phyloP scores from a whole-genome alignment of 306 rosid genomes.

The Citrullus colocynthis region DNA sequence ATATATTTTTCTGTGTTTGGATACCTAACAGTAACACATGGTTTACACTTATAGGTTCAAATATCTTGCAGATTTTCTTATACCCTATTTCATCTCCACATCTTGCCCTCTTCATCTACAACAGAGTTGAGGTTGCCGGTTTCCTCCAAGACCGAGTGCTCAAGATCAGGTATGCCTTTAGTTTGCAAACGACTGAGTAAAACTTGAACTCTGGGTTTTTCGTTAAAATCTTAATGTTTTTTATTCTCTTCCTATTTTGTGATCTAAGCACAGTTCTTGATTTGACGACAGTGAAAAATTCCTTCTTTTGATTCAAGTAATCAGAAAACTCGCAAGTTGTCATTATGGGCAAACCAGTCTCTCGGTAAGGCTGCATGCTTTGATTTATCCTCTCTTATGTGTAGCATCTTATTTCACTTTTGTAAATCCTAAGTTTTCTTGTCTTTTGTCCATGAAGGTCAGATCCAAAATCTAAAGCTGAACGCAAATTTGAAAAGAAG shows the following conservation, averaged over 20 bases:
- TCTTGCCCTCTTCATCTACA: no score
- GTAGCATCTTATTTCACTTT: neutral
- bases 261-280: neutral
- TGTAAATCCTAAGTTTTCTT: neutral
- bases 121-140: no score
- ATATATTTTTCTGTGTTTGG: neutral
- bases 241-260: neutral
- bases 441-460: neutral
- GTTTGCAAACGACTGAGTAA: neutral
- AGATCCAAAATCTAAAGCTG: neutral
- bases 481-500: conserved; percentile 1
- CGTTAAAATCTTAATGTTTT: neutral
- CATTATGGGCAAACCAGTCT: conserved; percentile 1
- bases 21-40: neutral
- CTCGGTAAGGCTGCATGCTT: neutral
- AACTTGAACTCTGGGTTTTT: neutral
- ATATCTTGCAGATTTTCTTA: no score
- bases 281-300: neutral
- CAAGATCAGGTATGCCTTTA: neutral
- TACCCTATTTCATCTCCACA: no score
- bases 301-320: neutral
- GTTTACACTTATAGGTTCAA: no score
- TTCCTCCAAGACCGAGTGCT: no score
- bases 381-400: neutral
- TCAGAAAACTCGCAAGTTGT: neutral